Evolutionary conservation across 495 filamentous ascomycete species (phyloP).

Genomic region (Pyrenula massariospora): DNA sequence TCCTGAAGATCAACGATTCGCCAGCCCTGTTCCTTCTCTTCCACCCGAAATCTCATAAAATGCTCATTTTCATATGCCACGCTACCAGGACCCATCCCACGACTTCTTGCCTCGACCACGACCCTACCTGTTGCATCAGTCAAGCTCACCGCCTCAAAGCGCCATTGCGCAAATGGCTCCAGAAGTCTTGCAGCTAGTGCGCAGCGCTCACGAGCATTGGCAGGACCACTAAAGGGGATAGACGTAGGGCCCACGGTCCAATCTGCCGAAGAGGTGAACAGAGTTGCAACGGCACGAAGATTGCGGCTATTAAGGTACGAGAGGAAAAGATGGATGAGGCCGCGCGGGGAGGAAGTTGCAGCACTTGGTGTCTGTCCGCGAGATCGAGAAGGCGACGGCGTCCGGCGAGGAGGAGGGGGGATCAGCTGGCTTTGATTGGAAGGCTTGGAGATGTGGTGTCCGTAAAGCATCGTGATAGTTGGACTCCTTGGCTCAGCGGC

Average conservation of each 20-base stretch:
- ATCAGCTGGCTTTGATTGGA: not conserved
- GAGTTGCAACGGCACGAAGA: not conserved
- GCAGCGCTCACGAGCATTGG: not conserved
- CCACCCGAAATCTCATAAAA: not conserved
- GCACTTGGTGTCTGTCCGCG: too few species aligned
- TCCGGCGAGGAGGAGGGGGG: not conserved
- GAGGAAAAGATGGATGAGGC: not conserved
- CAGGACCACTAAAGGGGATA: not conserved
- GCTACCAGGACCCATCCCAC: not conserved
- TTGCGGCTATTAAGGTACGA: not conserved
- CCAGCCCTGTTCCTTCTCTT: not conserved
- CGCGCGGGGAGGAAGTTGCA: not conserved
- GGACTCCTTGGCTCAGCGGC: too few species aligned
- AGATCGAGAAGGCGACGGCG: not conserved
- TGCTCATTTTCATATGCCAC: not conserved
- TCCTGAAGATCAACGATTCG: not conserved
- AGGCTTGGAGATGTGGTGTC: not conserved
- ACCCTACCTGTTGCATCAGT: not conserved
- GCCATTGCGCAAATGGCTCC: not conserved
- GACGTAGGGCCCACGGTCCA: not conserved
- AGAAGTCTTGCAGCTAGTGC: not conserved
- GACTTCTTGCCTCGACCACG: not conserved
- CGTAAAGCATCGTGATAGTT: not conserved
- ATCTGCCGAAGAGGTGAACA: not conserved
- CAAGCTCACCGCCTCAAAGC: not conserved